Conservation (phyloP, 495 filamentous ascomycete species). For the Cetradonia linearis region DNA sequence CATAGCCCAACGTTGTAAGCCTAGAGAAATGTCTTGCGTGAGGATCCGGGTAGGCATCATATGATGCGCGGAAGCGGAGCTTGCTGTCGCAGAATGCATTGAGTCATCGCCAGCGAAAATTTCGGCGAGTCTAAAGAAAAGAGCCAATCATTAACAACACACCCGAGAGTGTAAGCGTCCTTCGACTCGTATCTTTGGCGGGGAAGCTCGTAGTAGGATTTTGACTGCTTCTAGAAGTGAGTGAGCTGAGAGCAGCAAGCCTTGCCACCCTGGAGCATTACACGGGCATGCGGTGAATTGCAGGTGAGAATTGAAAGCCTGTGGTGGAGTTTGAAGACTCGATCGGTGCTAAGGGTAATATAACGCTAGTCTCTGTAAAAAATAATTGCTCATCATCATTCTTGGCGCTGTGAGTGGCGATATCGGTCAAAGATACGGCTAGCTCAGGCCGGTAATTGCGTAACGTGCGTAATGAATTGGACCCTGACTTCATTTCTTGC, state of each 20-base stretch:
- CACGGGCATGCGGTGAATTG: not conserved
- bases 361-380: slow-evolving; percentile 1
- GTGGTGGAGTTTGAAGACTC: not conserved
- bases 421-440: not conserved
- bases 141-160: slow-evolving; percentile 17
- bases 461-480: not conserved
- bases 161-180: slow-evolving; percentile 5
- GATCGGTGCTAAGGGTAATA: not conserved
- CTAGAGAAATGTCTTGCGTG: slow-evolving; percentile 11
- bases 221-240: not conserved
- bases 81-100: slow-evolving; percentile 14
- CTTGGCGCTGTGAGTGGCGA: not conserved
- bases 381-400: slow-evolving; percentile 4
- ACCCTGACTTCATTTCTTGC: not conserved
- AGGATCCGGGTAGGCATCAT: slow-evolving; percentile 9
- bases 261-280: not conserved
- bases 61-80: slow-evolving; percentile 6
- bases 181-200: slow-evolving; percentile 3
- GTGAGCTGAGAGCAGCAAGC: not conserved
- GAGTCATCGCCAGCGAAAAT: slow-evolving; percentile 20
- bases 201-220: slow-evolving; percentile 2
- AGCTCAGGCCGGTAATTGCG: not conserved
- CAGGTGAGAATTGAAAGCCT: not conserved
- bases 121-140: slow-evolving; percentile 17
- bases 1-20: slow-evolving; percentile 9